phyloP scores from a whole-genome alignment of 371 early-diverging fungal genomes.

The Mortierella sp. region DNA sequence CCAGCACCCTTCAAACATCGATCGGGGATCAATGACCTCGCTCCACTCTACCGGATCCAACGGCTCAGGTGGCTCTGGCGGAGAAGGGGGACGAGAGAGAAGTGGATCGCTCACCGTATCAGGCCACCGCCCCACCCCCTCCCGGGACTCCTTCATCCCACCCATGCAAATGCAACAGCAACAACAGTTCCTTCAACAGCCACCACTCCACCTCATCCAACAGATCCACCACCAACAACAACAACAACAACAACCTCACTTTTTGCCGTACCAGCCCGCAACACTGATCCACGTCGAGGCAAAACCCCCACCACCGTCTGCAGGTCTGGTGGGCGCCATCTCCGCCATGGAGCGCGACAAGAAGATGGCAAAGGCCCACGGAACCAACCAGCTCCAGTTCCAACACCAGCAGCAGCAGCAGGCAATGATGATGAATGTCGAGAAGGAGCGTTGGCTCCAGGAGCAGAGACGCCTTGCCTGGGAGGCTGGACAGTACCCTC shows the following conservation, averaged over 20 bases:
- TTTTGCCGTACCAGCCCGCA: not conserved
- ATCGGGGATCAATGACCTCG: slow-evolving; percentile 23
- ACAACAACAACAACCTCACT: not conserved
- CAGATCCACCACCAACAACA: not conserved
- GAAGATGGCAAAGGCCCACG: slow-evolving; percentile 45
- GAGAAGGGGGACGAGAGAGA: not conserved
- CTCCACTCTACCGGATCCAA: slow-evolving; percentile 26
- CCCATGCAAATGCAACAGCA: slow-evolving; percentile 16
- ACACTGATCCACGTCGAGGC: slow-evolving; percentile 53
- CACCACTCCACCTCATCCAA: too few species aligned
- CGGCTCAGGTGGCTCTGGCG: slow-evolving; percentile 12
- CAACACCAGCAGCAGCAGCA: slow-evolving; percentile 47
- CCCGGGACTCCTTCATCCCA: slow-evolving; percentile 18
- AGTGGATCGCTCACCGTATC: too few species aligned
- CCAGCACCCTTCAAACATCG: slow-evolving; percentile 14
- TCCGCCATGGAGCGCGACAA: slow-evolving; percentile 53
- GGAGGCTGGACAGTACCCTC: slow-evolving; percentile 20
- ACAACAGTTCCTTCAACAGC: slow-evolving; percentile 15
- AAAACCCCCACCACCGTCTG: slow-evolving; percentile 54
- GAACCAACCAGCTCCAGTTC: slow-evolving; percentile 46
- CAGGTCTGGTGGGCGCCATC: slow-evolving; percentile 51
- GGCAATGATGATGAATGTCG: slow-evolving; percentile 18
- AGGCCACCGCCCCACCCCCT: not conserved
- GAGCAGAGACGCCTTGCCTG: slow-evolving; percentile 30
- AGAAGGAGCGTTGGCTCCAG: slow-evolving; percentile 43